Conservation (phyloP, 2,329 filamentous ascomycete species). For the Coniochaeta sp. region DNA sequence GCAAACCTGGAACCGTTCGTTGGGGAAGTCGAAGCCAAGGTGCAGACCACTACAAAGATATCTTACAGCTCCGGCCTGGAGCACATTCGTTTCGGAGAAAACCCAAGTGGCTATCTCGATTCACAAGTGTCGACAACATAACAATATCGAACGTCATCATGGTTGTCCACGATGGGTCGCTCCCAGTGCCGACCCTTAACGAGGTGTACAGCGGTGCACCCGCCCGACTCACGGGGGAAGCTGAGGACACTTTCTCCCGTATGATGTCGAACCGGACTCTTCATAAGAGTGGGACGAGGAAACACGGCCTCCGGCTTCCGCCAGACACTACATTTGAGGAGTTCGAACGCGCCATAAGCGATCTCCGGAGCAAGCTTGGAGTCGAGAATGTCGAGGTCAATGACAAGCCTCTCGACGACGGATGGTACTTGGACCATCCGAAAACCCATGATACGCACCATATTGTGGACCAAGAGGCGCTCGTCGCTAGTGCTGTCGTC, state of each 20-base stretch:
- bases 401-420: constrained; percentile 23
- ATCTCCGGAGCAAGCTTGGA: constrained; percentile 20
- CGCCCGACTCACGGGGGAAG: constrained; percentile 15
- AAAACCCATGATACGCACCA: constrained; percentile 32
- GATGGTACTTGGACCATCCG: constrained; percentile 23
- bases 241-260: constrained; percentile 12
- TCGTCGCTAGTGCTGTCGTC: constrained; percentile 33
- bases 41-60: neutral
- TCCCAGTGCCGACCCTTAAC: constrained; percentile 7
- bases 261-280: constrained; percentile 17
- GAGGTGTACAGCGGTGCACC: constrained; percentile 20
- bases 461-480: constrained; percentile 31
- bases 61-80: too few species aligned
- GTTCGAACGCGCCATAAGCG: constrained; percentile 22
- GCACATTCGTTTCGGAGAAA: too few species aligned
- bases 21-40: too few species aligned
- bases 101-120: too few species aligned
- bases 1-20: too few species aligned
- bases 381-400: constrained; percentile 23
- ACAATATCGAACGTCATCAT: neutral
- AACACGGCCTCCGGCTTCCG: constrained; percentile 16
- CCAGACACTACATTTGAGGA: constrained; percentile 16
- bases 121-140: too few species aligned
- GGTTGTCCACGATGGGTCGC: neutral
- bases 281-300: constrained; percentile 12